Evolutionary conservation across 2,329 filamentous ascomycete species (phyloP).

Genomic region (Dothideomycetes sp.): DNA sequence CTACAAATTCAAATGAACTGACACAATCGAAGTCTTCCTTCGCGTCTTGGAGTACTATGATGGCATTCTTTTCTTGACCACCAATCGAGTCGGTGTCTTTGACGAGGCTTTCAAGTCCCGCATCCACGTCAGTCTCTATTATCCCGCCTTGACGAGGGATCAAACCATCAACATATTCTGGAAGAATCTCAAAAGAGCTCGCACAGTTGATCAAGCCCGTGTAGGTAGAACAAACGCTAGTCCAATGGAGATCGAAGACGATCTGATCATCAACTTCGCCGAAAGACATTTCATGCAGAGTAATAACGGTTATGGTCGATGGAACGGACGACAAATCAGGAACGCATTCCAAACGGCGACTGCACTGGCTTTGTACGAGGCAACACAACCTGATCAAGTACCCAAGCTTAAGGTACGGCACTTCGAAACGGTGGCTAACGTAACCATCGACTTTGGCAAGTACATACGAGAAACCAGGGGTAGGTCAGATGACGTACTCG

Average conservation of each 20-base stretch:
- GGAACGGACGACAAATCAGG: background rate
- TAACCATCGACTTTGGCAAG: background rate
- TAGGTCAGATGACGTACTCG: no score
- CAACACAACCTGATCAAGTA: background rate
- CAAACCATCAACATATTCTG: no score
- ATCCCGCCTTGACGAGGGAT: background rate
- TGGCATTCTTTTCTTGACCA: constrained; percentile 33
- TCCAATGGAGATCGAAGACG: no score
- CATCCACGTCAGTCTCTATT: constrained; percentile 5
- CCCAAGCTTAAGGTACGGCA: background rate
- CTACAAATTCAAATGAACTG: no score
- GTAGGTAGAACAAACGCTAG: no score
- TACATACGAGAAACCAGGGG: no score
- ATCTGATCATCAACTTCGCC: no score
- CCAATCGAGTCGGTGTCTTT: constrained; percentile 22
- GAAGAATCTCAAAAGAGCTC: no score
- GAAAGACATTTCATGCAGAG: no score
- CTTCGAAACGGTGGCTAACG: background rate
- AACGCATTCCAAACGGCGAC: background rate
- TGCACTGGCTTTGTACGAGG: background rate
- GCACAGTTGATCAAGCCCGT: no score
- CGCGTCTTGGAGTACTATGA: constrained; percentile 31
- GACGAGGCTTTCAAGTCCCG: constrained; percentile 11
- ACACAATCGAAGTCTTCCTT: no score
- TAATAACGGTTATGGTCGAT: no score